A percentile compares a stretch with the other conserved stretches of the same genome.
Conservation (phyloP, 495 filamentous ascomycete species). For the Extremus antarcticus region DNA sequence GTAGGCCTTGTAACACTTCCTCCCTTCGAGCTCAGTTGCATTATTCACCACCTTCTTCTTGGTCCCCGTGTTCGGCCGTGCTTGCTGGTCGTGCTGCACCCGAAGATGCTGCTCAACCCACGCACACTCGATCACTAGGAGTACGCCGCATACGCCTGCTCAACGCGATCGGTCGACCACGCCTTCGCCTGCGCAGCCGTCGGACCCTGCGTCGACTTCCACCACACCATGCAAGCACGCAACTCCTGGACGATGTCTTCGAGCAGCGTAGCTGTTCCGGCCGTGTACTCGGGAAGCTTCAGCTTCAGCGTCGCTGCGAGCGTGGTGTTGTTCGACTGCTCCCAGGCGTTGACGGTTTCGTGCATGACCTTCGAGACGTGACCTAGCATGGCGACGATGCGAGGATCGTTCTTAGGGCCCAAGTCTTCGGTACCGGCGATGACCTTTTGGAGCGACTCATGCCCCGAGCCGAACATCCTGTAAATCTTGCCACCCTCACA, state of each 20-base stretch:
- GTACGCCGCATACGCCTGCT: neutral
- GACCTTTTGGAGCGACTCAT: neutral
- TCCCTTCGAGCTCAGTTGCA: too few species aligned
- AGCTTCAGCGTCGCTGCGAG: neutral
- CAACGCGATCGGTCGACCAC: neutral
- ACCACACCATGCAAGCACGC: neutral
- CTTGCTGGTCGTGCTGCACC: too few species aligned
- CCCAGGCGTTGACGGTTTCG: neutral
- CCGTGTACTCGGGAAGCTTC: neutral
- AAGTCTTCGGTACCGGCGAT: neutral
- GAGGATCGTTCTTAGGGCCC: neutral
- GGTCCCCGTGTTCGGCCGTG: too few species aligned
- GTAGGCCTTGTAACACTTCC: too few species aligned
- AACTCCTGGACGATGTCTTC: neutral
- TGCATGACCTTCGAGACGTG: neutral
- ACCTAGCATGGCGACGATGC: neutral
- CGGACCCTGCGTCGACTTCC: neutral
- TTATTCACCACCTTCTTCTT: too few species aligned
- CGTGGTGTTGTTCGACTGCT: neutral
- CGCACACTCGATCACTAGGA: too few species aligned
- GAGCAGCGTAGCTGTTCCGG: neutral
- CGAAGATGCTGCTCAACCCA: too few species aligned
- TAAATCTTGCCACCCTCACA: neutral
- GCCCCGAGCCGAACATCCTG: neutral
- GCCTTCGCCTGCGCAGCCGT: neutral